phyloP scores from a whole-genome alignment of 73 alveolate genomes.

The Paramecium sexaurelia region DNA sequence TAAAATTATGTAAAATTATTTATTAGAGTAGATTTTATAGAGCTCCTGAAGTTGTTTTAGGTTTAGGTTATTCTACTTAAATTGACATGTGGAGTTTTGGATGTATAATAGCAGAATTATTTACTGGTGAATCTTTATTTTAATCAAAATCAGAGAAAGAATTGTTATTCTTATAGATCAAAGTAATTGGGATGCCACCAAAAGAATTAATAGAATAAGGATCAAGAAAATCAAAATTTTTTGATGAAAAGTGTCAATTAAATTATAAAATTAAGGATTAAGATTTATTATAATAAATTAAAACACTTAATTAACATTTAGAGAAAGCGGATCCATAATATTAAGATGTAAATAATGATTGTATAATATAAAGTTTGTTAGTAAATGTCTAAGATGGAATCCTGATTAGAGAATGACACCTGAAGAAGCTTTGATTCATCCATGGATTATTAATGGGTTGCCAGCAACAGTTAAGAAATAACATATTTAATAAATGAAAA shows the following conservation, averaged over 20 bases:
- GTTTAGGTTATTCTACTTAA: constrained; percentile 75
- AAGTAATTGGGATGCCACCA: neutral
- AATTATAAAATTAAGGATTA: neutral
- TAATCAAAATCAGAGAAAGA: constrained; percentile 49
- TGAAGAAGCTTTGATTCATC: constrained; percentile 79
- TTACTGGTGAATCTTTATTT: constrained; percentile 79
- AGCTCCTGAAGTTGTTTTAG: constrained; percentile 86
- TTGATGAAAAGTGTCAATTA: neutral
- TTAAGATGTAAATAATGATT: neutral
- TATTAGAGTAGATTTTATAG: constrained; percentile 75
- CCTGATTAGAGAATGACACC: constrained; percentile 84
- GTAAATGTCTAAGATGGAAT: constrained; percentile 82
- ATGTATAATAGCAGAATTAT: constrained; percentile 82
- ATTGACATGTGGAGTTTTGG: constrained; percentile 89
- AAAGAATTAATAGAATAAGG: neutral
- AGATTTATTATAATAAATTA: neutral
- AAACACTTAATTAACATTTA: neutral
- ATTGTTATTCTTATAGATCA: neutral
- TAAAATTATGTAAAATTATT: neutral
- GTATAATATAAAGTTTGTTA: constrained; percentile 54
- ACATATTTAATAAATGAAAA: neutral
- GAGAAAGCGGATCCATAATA: neutral
- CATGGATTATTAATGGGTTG: constrained; percentile 83
- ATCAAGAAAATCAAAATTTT: neutral
- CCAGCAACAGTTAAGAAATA: neutral